Evolutionary conservation across 208 protist species (phyloP).

Genomic region (Wallacemonas sp.): DNA sequence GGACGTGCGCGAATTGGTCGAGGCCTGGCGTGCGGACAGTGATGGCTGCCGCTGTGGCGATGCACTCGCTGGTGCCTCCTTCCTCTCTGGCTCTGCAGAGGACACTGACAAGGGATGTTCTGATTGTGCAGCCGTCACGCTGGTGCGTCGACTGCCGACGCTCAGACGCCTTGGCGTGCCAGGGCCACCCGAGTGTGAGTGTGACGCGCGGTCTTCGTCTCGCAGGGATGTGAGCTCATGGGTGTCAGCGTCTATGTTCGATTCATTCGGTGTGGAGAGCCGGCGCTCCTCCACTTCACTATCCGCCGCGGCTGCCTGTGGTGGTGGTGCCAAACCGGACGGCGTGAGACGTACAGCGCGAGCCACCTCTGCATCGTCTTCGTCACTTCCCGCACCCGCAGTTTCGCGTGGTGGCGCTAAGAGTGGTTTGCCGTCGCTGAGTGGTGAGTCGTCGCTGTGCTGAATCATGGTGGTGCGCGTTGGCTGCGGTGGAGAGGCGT

Average conservation of each 20-base stretch:
- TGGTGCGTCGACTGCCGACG: not conserved
- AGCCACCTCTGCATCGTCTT: not conserved
- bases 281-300: not conserved
- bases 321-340: not conserved
- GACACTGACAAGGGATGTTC: no score
- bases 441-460: not conserved
- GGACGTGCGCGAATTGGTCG: not conserved
- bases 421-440: no score
- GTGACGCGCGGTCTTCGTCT: not conserved
- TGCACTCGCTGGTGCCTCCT: no score
- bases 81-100: no score
- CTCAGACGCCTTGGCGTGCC: not conserved
- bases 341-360: not conserved
- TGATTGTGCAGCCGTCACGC: no score
- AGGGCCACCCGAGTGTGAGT: not conserved
- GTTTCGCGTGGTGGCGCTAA: no score
- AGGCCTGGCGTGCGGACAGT: not conserved
- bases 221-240: not conserved
- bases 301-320: not conserved
- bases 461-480: conserved; percentile 7
- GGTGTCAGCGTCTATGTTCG: not conserved
- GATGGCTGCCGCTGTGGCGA: no score
- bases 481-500: not conserved
- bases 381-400: not conserved
- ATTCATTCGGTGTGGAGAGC: not conserved